Percentiles rank a stretch among this genome's conserved stretches.
These are phyloP conservation scores for Cyclotella sp. DNA, from an alignment of 108 stramenopile species.

Conservation along the genomic window DNA sequence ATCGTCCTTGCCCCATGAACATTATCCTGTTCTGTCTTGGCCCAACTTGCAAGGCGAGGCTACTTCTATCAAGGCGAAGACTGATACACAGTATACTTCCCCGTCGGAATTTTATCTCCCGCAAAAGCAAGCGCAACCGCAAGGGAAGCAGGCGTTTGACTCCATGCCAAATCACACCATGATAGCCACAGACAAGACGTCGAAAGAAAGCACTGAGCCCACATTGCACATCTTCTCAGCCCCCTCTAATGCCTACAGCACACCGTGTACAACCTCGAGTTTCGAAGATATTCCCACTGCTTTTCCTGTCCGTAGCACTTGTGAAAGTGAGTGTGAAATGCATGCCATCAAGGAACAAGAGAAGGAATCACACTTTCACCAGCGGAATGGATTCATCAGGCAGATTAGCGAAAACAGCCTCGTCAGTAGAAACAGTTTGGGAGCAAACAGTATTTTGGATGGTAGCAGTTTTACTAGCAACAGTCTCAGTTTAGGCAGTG, in stretches of 20 bases:
- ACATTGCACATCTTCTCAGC: neutral
- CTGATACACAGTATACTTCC: neutral
- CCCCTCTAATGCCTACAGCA: neutral
- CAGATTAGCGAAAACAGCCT: neutral
- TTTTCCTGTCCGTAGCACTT: neutral
- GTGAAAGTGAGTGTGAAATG: neutral
- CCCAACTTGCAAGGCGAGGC: neutral
- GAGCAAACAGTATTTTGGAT: neutral
- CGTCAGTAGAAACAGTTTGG: neutral
- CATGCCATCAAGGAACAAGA: no score
- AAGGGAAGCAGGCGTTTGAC: no score
- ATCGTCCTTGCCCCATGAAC: slow-evolving; percentile 4
- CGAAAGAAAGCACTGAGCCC: neutral
- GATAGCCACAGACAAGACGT: neutral
- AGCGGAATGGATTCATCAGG: neutral
- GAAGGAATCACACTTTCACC: neutral
- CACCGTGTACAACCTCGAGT: neutral
- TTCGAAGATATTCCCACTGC: slow-evolving; percentile 1
- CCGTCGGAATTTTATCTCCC: no score
- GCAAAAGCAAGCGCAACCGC: no score
- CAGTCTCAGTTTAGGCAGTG: neutral
- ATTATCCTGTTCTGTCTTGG: neutral
- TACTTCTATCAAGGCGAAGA: neutral
- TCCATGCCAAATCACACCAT: no score
- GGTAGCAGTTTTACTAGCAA: neutral